Evolutionary conservation across 768 basidiomycete species (phyloP).

Genomic region (Polyporus arcularius): DNA sequence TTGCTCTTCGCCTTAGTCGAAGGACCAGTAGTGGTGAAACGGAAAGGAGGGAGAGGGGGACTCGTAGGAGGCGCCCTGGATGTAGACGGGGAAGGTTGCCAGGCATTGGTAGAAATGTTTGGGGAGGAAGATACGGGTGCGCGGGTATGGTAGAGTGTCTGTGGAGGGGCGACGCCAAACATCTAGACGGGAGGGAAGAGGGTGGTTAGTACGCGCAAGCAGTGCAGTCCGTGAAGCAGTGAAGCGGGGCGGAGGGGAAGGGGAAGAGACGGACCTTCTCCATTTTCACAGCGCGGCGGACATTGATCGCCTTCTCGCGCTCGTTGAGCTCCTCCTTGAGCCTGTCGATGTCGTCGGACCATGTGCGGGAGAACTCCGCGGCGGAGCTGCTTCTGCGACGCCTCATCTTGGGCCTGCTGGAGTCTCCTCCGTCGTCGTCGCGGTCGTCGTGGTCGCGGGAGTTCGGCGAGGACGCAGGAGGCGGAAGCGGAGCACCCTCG

Average conservation of each 20-base stretch:
- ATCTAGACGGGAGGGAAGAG: slow-evolving; percentile 45
- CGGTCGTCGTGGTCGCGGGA: slow-evolving; percentile 11
- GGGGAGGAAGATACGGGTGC: slow-evolving; percentile 39
- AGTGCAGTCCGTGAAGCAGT: background rate
- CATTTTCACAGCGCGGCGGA: slow-evolving; percentile 83
- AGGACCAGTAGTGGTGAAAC: slow-evolving; percentile 4
- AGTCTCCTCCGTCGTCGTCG: slow-evolving; percentile 30
- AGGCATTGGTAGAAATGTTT: slow-evolving; percentile 11
- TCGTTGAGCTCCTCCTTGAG: slow-evolving; percentile 71
- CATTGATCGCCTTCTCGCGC: slow-evolving; percentile 76
- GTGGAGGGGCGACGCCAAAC: slow-evolving; percentile 81
- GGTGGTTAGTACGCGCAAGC: background rate
- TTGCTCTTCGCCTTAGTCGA: slow-evolving; percentile 44
- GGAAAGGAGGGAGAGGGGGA: slow-evolving; percentile 18
- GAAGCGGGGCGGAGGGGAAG: background rate
- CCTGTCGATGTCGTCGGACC: slow-evolving; percentile 60
- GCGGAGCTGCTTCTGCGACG: slow-evolving; percentile 57
- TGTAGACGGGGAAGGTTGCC: slow-evolving; percentile 17
- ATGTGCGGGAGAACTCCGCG: slow-evolving; percentile 45
- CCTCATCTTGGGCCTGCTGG: slow-evolving; percentile 43
- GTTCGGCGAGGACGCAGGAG: slow-evolving; percentile 19
- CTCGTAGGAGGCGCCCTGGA: slow-evolving; percentile 1
- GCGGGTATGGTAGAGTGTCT: slow-evolving; percentile 74
- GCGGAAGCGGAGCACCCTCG: slow-evolving; percentile 35
- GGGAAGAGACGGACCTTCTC: slow-evolving; percentile 61